These are phyloP conservation scores for Penicillium brevicompactum DNA, from an alignment of 2,329 filamentous ascomycete genomes.

Conservation along the genomic window DNA sequence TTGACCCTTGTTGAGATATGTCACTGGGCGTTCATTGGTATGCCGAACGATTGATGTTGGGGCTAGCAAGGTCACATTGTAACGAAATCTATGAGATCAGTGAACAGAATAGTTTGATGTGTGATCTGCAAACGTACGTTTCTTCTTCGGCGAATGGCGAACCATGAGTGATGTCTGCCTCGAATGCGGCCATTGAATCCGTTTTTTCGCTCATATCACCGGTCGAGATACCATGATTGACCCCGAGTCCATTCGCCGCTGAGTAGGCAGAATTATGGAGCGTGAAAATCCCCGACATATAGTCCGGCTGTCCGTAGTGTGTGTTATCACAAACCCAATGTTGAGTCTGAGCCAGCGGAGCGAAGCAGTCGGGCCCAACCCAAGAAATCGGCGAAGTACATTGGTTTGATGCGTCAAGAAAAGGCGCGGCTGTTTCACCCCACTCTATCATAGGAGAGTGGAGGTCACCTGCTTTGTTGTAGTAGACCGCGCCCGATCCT, in stretches of 20 bases:
- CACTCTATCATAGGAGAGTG: neutral
- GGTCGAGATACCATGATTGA: neutral
- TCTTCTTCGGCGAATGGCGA: neutral
- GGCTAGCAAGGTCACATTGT: slow-evolving; percentile 82
- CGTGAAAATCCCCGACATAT: neutral
- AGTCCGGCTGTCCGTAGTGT: neutral
- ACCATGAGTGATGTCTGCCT: neutral
- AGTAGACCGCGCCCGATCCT: neutral
- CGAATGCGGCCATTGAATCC: neutral
- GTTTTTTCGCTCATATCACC: neutral
- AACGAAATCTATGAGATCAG: slow-evolving; percentile 65
- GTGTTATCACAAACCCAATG: neutral
- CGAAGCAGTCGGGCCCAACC: neutral
- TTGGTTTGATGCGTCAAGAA: neutral
- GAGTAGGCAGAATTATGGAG: neutral
- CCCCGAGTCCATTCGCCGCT: neutral
- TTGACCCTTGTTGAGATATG: too few relatives aligned
- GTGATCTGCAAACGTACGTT: neutral
- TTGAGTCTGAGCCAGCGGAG: neutral
- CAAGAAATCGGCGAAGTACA: neutral
- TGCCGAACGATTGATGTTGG: slow-evolving; percentile 89
- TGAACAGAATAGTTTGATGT: neutral
- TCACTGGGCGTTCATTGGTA: slow-evolving; percentile 86
- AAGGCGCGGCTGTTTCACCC: neutral
- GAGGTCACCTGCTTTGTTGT: neutral